Percentiles rank a stretch among this genome's conserved stretches.
Conservation (phyloP, 768 basidiomycete species). For the Amanita rimosa region DNA sequence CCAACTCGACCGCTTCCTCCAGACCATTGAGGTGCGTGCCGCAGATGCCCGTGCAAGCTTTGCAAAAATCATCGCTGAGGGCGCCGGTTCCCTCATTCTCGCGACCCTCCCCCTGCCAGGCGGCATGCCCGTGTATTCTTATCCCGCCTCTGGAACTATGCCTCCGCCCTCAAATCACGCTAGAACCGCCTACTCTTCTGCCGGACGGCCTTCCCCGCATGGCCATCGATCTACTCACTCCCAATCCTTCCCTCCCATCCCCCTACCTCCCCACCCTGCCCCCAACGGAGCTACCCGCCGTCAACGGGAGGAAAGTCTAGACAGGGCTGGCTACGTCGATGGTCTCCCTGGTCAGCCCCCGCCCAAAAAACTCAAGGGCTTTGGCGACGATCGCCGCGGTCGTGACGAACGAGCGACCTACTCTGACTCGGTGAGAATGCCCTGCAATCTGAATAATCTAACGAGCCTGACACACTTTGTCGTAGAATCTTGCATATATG, state of each 20-base stretch:
- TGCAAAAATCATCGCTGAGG: slow-evolving; percentile 29
- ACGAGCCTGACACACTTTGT: background rate
- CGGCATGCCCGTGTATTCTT: background rate
- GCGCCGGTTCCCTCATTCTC: slow-evolving; percentile 32
- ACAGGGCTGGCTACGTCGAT: slow-evolving; percentile 14
- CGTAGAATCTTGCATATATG: slow-evolving; percentile 5
- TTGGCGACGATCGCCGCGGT: slow-evolving; percentile 21
- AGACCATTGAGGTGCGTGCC: slow-evolving; percentile 29
- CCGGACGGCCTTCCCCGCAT: background rate
- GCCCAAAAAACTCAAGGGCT: slow-evolving; percentile 32
- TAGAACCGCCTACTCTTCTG: background rate
- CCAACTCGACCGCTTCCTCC: slow-evolving; percentile 37
- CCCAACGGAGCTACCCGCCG: slow-evolving; percentile 19
- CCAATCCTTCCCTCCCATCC: slow-evolving; percentile 1
- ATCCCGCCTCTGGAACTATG: slow-evolving; percentile 1
- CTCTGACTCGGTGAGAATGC: slow-evolving; percentile 19
- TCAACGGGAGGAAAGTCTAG: slow-evolving; percentile 32
- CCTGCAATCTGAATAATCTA: background rate
- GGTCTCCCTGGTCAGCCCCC: slow-evolving; percentile 32
- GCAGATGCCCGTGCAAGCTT: slow-evolving; percentile 41
- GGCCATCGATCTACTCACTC: slow-evolving; percentile 5
- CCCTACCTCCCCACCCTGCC: slow-evolving; percentile 7
- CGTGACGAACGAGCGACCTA: slow-evolving; percentile 16
- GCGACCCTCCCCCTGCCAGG: slow-evolving; percentile 19
- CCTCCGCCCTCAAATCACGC: slow-evolving; percentile 1